Base-by-base conservation (phyloP, 805 yeast genomes). In the Wickerhamomyces hampshirensis region DNA sequence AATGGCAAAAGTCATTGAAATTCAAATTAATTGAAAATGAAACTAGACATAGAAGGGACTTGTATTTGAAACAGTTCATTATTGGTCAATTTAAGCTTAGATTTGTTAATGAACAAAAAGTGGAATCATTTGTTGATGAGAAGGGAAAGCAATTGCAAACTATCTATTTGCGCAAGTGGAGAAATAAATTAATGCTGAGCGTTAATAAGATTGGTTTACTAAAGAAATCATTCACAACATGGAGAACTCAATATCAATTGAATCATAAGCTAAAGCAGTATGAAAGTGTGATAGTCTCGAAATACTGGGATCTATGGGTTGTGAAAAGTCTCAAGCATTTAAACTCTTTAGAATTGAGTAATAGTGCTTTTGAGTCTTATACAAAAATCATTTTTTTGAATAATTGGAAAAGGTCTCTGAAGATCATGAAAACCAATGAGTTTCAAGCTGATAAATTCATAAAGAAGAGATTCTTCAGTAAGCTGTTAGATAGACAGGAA, bases 361-460 rank as follows among this genome's bases (percentile, higher is more conserved):
- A 28, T 3, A 33, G 35, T 11, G 50, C 55, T 0, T 37, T 34
- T 19, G 33, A 37, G 12, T 28, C 45, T 2, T 53, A 39, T 28
- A 37, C 50, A 8, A 44, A 44, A 26, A 31, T 44, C n/a, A 39
- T 47, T 2, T 48, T 27, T 33, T 35, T 53, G 26, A 48, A 46
- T 11, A 39, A 37, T 14, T 51, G 56, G 55, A 43, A 29, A 10
- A 12, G 4, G 2, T 24, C 26, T 2, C 2, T 26, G 6, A 19
- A 9, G 3, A 11, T 18, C 1, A 21, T 13, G 5, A 9, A 10
- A 11, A 17, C 14, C 6, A 5, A 23, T 7, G 23, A 35, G 9
- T 13, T 23, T 1, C 40, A 33, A 19, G 42, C 50, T 14, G 42
- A 37, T 13, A 13, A 15, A 7, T 34, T 33, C 12, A 18, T 33